phyloP scores from a whole-genome alignment of 805 yeast genomes.

The Kuraishia hungarica region DNA sequence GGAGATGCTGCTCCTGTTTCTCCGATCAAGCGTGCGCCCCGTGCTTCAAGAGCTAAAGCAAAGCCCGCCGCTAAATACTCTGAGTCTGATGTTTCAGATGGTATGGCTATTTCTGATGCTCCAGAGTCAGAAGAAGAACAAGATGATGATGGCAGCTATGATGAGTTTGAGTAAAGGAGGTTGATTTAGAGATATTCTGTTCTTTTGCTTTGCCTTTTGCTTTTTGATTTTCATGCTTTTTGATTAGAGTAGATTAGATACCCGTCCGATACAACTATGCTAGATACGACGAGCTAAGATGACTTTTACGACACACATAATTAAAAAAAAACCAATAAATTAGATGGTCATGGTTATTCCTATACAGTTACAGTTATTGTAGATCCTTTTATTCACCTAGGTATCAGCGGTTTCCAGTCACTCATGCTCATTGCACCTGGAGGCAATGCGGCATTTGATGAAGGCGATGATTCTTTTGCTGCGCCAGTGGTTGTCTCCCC shows the following conservation, averaged over 20 bases:
- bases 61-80: neutral
- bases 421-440: neutral
- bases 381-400: neutral
- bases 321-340: too few species aligned
- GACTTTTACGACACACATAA: too few species aligned
- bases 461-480: too few species aligned
- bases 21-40: neutral
- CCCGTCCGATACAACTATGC: too few species aligned
- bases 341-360: neutral
- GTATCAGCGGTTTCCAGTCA: slow-evolving; percentile 2
- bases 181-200: slow-evolving; percentile 8
- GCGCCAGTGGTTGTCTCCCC: neutral
- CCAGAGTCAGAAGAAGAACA: neutral
- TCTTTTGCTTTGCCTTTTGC: neutral
- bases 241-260: neutral
- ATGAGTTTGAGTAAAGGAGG: slow-evolving; percentile 5
- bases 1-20: neutral
- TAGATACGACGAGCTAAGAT: too few species aligned
- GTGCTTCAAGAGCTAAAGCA: neutral
- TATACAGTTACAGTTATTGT: neutral
- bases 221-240: too few species aligned
- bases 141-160: slow-evolving; percentile 7
- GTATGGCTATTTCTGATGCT: slow-evolving; percentile 8
- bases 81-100: neutral
- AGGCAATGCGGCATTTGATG: neutral